Evolutionary conservation across 208 protist genomes (phyloP), one percentile per base, ranked within the genome.

Genomic region (Wallacemonas rigidus): DNA sequence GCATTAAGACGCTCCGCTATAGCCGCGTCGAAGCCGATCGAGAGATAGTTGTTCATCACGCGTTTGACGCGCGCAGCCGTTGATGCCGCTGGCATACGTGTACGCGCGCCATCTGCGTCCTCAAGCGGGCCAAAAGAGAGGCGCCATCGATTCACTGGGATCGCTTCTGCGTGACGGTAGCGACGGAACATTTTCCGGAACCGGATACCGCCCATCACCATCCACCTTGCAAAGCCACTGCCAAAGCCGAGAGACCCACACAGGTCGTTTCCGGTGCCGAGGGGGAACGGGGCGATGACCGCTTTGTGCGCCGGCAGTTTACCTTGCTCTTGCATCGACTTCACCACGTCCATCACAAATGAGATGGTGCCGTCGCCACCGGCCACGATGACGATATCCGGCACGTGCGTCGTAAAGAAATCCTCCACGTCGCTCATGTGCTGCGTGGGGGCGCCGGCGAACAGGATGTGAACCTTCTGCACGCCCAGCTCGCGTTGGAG

Each of bases 181-280:
- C 35, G 51, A 11, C 64, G 39, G 39, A 89, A 36, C 47, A 81
- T 61, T 6, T 74, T 57, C 3, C 68, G 69, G 55, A 88, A 89
- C 41, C 80, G 72, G 2, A 36, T n/a, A 15, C 69, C 61, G 2
- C 83, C 81, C 9, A 88, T 35, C 40, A 81, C 71, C 14, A 87
- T 15, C 78, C 83, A 85, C 14, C 78, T 67, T 14, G 82, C 74
- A 63, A 89, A 90, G 3, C 88, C 83, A 39, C 74, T 76, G 47
- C 85, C 87, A 56, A 89, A 90, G 8, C 87, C 87, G 44, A 92
- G 77, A 2, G 85, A 81, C 50, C 69, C 65, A 71, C 83, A 86
- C 50, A 92, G 58, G 55, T 92, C 87, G 67, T 92, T 92, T 35
- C 87, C 87, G 11, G 87, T 92, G n/a, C 87, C 88, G 0, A 90